Percentiles rank a stretch among this genome's conserved stretches.
These are phyloP conservation scores for Tympanopsis confertula DNA, from an alignment of 2,329 filamentous ascomycete genomes.

Conservation along the genomic window DNA sequence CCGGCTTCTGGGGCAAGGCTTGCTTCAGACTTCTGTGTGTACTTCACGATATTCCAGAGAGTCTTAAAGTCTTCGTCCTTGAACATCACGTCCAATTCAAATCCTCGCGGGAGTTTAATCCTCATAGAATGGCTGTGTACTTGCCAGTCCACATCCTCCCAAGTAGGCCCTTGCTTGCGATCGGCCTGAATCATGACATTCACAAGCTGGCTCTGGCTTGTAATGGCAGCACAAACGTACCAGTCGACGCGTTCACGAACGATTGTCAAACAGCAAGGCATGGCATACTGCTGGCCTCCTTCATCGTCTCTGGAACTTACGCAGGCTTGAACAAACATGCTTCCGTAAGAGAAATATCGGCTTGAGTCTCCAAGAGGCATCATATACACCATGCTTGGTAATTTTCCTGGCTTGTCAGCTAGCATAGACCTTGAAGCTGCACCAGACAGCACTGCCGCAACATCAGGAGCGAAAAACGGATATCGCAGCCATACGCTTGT, in stretches of 20 bases:
- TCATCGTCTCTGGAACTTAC: conserved; percentile 37
- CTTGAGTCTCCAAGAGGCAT: conserved; percentile 44
- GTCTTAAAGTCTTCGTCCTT: conserved; percentile 43
- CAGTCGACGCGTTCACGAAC: conserved; percentile 38
- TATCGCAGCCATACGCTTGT: conserved; percentile 44
- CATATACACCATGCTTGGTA: conserved; percentile 25
- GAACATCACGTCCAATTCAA: conserved; percentile 38
- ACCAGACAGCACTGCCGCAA: conserved; percentile 35
- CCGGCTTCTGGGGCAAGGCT: conserved; percentile 33
- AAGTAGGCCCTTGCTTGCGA: conserved; percentile 35
- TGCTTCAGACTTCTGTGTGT: conserved; percentile 40
- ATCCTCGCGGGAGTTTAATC: conserved; percentile 38
- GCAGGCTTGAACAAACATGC: conserved; percentile 43
- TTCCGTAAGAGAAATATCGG: conserved; percentile 42
- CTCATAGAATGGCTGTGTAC: conserved; percentile 33
- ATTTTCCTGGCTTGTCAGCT: conserved; percentile 19
- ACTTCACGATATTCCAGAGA: conserved; percentile 46
- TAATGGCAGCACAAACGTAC: conserved; percentile 39
- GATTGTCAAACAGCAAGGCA: conserved; percentile 42
- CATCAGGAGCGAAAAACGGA: conserved; percentile 40
- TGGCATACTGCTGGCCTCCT: conserved; percentile 32
- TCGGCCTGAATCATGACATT: conserved; percentile 37
- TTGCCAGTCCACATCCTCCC: conserved; percentile 48
- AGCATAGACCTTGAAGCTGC: conserved; percentile 24
- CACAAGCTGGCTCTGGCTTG: conserved; percentile 43